Conservation (phyloP, 1,284 basidiomycete species). For the Sporisorium scitamineum region DNA sequence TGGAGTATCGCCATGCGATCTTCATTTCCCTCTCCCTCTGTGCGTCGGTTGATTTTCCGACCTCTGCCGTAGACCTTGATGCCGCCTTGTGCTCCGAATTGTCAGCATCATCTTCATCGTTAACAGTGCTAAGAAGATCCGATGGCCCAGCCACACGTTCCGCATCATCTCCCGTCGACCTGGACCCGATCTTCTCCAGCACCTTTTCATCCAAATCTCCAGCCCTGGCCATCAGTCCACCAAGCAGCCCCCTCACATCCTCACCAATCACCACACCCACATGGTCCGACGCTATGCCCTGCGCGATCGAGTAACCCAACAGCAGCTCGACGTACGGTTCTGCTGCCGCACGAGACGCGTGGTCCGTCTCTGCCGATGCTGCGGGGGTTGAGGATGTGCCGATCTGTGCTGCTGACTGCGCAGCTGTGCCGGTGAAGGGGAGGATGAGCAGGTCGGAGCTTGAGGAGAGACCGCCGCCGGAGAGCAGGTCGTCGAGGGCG, state of each 20-base stretch:
- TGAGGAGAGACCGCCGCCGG: constrained; percentile 85
- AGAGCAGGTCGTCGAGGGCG: constrained; percentile 94
- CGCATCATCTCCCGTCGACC: background rate
- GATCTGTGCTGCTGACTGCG: constrained; percentile 44
- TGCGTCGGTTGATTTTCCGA: background rate
- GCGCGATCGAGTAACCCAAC: constrained; percentile 86
- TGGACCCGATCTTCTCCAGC: constrained; percentile 19
- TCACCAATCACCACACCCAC: constrained; percentile 75
- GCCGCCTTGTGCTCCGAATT: background rate
- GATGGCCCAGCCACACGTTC: constrained; percentile 23
- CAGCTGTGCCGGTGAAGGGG: constrained; percentile 52
- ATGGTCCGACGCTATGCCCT: constrained; percentile 83
- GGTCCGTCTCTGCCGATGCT: constrained; percentile 70
- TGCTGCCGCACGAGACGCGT: constrained; percentile 44
- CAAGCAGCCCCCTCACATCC: constrained; percentile 71
- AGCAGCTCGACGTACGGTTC: constrained; percentile 84
- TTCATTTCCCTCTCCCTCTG: constrained; percentile 51
- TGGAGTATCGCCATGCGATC: constrained; percentile 90
- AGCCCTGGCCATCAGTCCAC: constrained; percentile 60
- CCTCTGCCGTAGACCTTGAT: background rate
- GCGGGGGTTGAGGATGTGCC: constrained; percentile 77
- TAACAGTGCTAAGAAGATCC: constrained; percentile 26
- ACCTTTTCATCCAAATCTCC: constrained; percentile 45
- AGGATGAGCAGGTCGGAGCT: constrained; percentile 80
- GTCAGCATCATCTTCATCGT: constrained; percentile 29